Percentiles rank a stretch among this genome's conserved stretches.
phyloP scores from a whole-genome alignment of 164 flowering plant genomes.

The Euptelea pleiosperma region DNA sequence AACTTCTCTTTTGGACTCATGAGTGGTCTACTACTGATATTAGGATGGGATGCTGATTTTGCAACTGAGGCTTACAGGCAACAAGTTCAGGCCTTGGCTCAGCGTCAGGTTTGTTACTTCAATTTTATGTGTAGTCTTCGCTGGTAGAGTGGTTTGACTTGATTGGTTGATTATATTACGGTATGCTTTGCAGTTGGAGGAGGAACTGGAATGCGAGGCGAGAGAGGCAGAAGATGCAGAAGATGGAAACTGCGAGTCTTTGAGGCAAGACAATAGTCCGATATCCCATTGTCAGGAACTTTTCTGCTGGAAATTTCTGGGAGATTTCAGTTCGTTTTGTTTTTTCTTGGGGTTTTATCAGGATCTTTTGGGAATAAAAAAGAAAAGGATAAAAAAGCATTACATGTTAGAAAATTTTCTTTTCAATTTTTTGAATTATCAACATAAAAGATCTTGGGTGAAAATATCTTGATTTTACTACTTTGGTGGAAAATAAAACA shows the following conservation, averaged over 20 bases:
- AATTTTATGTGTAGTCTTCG: background rate
- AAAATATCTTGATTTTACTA: no score
- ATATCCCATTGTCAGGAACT: background rate
- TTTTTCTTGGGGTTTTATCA: no score
- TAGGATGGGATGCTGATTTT: constrained; percentile 99
- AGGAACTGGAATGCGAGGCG: constrained; percentile 79
- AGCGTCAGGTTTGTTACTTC: constrained; percentile 68
- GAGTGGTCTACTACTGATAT: background rate
- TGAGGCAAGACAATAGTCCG: constrained; percentile 34
- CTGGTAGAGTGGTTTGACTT: background rate
- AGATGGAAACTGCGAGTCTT: constrained; percentile 36
- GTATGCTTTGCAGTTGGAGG: constrained; percentile 56
- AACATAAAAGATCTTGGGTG: no score
- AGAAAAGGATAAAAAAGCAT: no score
- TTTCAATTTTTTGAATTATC: no score
- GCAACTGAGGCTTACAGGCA: constrained; percentile 95
- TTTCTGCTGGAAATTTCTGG: background rate
- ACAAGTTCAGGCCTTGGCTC: constrained; percentile 89
- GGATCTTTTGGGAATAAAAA: no score
- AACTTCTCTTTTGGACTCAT: background rate
- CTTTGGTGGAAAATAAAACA: no score
- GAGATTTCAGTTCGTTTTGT: background rate
- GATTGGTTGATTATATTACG: background rate
- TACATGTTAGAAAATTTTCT: no score
- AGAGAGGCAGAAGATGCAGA: constrained; percentile 62